phyloP scores from a whole-genome alignment of 2,329 filamentous ascomycete genomes.

The Diaporthe amygdali region DNA sequence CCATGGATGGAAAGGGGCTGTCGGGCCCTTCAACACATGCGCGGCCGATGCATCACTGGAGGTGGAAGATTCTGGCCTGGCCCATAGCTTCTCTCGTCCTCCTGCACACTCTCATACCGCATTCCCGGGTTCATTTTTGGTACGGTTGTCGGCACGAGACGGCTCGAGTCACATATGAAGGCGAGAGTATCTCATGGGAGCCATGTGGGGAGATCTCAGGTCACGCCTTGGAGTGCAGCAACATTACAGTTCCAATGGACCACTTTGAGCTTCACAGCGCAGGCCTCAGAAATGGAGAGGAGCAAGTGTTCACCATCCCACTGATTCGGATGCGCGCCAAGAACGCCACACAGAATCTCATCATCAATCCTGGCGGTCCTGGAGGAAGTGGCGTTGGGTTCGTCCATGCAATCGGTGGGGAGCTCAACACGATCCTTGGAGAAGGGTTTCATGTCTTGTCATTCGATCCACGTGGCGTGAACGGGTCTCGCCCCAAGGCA shows the following conservation, averaged over 20 bases:
- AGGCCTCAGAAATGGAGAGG: not conserved
- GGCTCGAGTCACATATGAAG: constrained; percentile 29
- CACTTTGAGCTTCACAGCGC: constrained; percentile 43
- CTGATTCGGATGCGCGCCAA: constrained; percentile 47
- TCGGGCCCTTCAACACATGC: no score
- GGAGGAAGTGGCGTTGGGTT: constrained; percentile 47
- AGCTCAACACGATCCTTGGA: constrained; percentile 42
- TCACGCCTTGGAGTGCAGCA: constrained; percentile 45
- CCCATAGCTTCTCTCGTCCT: not conserved
- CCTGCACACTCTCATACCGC: not conserved
- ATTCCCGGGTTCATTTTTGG: no score
- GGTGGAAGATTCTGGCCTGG: not conserved
- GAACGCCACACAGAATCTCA: constrained; percentile 45
- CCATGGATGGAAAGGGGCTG: not conserved
- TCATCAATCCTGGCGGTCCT: constrained; percentile 54
- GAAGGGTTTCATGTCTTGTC: constrained; percentile 50
- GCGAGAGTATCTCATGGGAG: constrained; percentile 43
- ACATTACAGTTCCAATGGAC: constrained; percentile 49
- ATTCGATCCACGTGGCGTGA: constrained; percentile 53
- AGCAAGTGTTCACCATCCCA: constrained; percentile 48
- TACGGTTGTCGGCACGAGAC: not conserved
- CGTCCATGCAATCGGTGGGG: constrained; percentile 39
- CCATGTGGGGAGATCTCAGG: constrained; percentile 42
- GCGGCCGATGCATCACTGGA: not conserved
- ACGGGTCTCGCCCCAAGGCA: constrained; percentile 39